Percentiles rank a stretch among this genome's conserved stretches.
Evolutionary conservation across 2,329 filamentous ascomycete species (phyloP).

Genomic region (Pseudogymnoascus destructans): DNA sequence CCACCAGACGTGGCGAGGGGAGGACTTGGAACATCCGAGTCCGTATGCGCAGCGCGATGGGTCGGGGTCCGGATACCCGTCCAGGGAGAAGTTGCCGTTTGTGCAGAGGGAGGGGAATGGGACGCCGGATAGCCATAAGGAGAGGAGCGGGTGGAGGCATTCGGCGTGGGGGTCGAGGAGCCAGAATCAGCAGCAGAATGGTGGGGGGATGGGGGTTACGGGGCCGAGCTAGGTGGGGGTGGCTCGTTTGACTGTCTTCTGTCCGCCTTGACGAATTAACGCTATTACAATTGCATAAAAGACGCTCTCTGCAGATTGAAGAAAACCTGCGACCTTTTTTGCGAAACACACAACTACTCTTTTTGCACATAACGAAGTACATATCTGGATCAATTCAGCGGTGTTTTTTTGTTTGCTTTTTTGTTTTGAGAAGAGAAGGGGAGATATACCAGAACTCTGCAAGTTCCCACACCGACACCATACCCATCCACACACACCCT

Average conservation of each 20-base stretch:
- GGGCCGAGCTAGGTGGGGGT: conserved; percentile 19
- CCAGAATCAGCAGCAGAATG: conserved; percentile 20
- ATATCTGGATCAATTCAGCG: background rate
- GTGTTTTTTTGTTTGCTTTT: background rate
- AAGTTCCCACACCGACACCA: background rate
- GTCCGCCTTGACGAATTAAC: background rate
- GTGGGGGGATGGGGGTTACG: conserved; percentile 24
- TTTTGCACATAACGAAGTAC: background rate
- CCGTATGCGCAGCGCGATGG: conserved; percentile 19
- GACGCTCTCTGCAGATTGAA: background rate
- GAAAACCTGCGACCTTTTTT: background rate
- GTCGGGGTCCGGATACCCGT: background rate
- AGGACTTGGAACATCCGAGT: conserved; percentile 20
- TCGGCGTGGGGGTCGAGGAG: conserved; percentile 21
- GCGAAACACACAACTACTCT: background rate
- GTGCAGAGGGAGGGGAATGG: conserved; percentile 14
- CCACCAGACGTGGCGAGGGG: conserved; percentile 33
- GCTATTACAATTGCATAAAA: background rate
- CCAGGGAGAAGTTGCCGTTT: background rate
- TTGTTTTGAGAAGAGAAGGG: background rate
- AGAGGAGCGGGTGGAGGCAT: conserved; percentile 23
- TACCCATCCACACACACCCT: background rate
- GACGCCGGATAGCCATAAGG: conserved; percentile 24
- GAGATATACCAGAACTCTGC: background rate
- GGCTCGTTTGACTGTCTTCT: background rate